Base-by-base conservation (phyloP, 257 asterid species). In the Lantana camara region DNA sequence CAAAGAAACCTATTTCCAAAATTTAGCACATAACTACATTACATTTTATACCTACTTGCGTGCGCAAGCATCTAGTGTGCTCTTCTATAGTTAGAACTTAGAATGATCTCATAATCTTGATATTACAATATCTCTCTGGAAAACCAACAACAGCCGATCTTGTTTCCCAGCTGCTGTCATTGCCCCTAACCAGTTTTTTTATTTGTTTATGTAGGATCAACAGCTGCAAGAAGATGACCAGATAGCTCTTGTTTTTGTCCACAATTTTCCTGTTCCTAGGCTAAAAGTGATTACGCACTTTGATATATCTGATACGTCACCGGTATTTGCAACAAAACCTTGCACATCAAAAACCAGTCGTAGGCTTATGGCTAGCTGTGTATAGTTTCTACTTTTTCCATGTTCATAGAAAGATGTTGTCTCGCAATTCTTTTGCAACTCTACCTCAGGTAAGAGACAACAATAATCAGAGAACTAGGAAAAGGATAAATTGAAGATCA, bases 121-220 rank as follows among this genome's bases (percentile, higher is more conserved):
- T n/a, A n/a, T n/a, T n/a, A n/a, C n/a, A n/a, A n/a, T n/a, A n/a
- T n/a, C n/a, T n/a, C n/a, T n/a, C n/a, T n/a, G n/a, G n/a, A n/a
- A n/a, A n/a, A n/a, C 7, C 4, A 30, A 9, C 42, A 23, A 51
- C 19, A 38, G 32, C 32, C 37, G 16, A 9, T 35, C 46, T 60
- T 34, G 14, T 34, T 30, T 44, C 56, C 22, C 16, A 15, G 34
- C 57, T 34, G 21, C 19, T 16, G 14, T 14, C 24, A 32, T 16
- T 29, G 16, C 64, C 55, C 64, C 62, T 67, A 68, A 72, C 55
- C 15, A 53, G 62, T 59, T 11, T 17, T 50, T 59, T 42, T 44
- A 40, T 5, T 27, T 27, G 41, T 50, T 38, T n/a, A n/a, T n/a
- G 53, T 45, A 75, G 84, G 79, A 35, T 41, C 74, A 48, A 75